Evolutionary conservation across 371 early-diverging fungal species (phyloP).

Genomic region (Saksenaea oblongispora): DNA sequence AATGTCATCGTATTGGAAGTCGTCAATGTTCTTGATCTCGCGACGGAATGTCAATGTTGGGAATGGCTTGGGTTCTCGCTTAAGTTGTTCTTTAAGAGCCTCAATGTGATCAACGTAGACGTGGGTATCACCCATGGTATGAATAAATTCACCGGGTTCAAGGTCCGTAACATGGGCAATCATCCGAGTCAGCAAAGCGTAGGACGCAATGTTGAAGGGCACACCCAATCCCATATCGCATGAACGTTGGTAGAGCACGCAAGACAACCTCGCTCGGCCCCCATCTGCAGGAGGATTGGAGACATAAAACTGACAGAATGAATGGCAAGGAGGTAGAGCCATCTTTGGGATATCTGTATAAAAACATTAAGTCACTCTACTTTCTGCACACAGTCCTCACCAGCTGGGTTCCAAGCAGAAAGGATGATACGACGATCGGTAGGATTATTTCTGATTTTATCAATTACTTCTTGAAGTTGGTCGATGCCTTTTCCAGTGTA

Average conservation of each 20-base stretch:
- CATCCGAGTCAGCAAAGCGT: conserved; percentile 93
- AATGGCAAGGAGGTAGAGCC: conserved; percentile 97
- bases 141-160: conserved; percentile 91
- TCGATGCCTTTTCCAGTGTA: conserved; percentile 97
- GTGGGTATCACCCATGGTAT: conserved; percentile 98
- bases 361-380: not conserved
- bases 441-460: conserved; percentile 83
- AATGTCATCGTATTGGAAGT: conserved; percentile 87
- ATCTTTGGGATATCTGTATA: conserved; percentile 69
- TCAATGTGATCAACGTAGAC: conserved; percentile 96
- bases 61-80: conserved; percentile 85
- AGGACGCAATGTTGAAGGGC: conserved; percentile 99
- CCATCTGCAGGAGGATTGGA: conserved; percentile 58
- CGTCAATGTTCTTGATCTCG: conserved; percentile 75
- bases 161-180: conserved; percentile 92
- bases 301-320: conserved; percentile 94
- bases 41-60: conserved; percentile 80
- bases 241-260: conserved; percentile 98
- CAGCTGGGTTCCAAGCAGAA: conserved; percentile 99
- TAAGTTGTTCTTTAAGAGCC: conserved; percentile 82
- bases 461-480: conserved; percentile 92
- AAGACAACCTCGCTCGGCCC: conserved; percentile 71
- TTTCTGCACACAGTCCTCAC: conserved; percentile 35
- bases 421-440: conserved; percentile 94
- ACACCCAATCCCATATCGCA: conserved; percentile 99